These are phyloP conservation scores for Corynascus novoguineensis DNA, from an alignment of 495 filamentous ascomycete species.

Conservation along the genomic window DNA sequence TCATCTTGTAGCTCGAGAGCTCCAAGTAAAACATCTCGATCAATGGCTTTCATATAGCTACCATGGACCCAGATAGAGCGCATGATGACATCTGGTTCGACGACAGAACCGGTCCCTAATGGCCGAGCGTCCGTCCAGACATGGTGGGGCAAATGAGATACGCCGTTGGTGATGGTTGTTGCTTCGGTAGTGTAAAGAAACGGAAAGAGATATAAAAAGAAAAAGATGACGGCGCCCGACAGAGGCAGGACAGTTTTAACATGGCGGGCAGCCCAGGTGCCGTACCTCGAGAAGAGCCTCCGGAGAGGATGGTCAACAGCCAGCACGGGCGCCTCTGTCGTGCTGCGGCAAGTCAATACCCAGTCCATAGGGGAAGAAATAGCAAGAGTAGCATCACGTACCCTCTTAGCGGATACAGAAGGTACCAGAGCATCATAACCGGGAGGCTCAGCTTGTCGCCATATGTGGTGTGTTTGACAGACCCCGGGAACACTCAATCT, in stretches of 20 bases:
- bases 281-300: conserved; percentile 55
- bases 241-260: conserved; percentile 59
- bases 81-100: conserved; percentile 51
- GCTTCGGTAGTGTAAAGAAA: conserved; percentile 61
- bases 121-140: conserved; percentile 70
- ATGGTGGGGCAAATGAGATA: conserved; percentile 62
- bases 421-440: conserved; percentile 52
- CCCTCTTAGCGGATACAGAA: conserved; percentile 60
- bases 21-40: conserved; percentile 52
- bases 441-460: background rate
- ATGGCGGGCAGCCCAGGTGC: conserved; percentile 58
- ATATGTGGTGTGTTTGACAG: background rate
- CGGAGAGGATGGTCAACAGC: conserved; percentile 55
- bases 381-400: conserved; percentile 29
- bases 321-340: conserved; percentile 58
- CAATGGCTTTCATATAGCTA: conserved; percentile 65
- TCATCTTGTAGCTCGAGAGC: conserved; percentile 60
- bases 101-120: conserved; percentile 34
- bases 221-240: conserved; percentile 55
- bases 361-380: conserved; percentile 2
- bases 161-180: conserved; percentile 52
- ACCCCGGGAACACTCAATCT: background rate
- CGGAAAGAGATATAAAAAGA: conserved; percentile 61
- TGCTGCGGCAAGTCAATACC: conserved; percentile 34
- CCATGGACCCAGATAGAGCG: conserved; percentile 55